These are phyloP conservation scores for Baudoinia panamericana DNA, from an alignment of 495 filamentous ascomycete genomes.

Conservation along the genomic window DNA sequence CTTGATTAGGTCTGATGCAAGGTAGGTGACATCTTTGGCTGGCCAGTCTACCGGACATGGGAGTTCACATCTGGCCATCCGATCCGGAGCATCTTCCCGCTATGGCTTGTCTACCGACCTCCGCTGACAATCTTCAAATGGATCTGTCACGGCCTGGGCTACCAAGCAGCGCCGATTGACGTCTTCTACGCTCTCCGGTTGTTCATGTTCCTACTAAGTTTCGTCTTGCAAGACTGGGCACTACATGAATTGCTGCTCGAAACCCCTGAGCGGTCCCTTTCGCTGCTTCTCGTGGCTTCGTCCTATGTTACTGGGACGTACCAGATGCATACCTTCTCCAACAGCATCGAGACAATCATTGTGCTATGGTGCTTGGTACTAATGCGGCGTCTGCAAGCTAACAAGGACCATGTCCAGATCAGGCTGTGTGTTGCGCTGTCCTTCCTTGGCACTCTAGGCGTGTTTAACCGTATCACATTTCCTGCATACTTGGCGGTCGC, in stretches of 20 bases:
- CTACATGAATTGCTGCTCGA: slow-evolving; percentile 77
- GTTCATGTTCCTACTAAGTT: slow-evolving; percentile 84
- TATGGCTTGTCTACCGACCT: slow-evolving; percentile 87
- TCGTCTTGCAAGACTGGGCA: slow-evolving; percentile 95
- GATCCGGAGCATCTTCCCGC: slow-evolving; percentile 86
- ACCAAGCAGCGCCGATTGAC: slow-evolving; percentile 46
- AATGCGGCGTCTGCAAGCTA: slow-evolving; percentile 54
- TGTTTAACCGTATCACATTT: slow-evolving; percentile 95
- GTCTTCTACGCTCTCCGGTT: slow-evolving; percentile 80
- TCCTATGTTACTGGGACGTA: slow-evolving; percentile 98
- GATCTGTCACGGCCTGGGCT: slow-evolving; percentile 57
- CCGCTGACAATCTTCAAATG: slow-evolving; percentile 84
- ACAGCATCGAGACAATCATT: slow-evolving; percentile 83
- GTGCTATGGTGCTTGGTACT: slow-evolving; percentile 86
- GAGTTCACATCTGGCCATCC: slow-evolving; percentile 79
- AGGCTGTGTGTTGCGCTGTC: slow-evolving; percentile 64
- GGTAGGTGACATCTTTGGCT: slow-evolving; percentile 75
- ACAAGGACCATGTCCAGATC: slow-evolving; percentile 56
- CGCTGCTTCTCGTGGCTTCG: slow-evolving; percentile 72
- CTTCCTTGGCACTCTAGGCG: slow-evolving; percentile 65
- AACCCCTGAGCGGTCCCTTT: slow-evolving; percentile 54
- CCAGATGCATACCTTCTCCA: slow-evolving; percentile 97
- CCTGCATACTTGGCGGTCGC: slow-evolving; percentile 81
- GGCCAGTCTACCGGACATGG: slow-evolving; percentile 78
- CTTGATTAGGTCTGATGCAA: neutral